Evolutionary conservation across 179 eudicot genomes (phyloP).

Genomic region (Dionaea muscipula): DNA sequence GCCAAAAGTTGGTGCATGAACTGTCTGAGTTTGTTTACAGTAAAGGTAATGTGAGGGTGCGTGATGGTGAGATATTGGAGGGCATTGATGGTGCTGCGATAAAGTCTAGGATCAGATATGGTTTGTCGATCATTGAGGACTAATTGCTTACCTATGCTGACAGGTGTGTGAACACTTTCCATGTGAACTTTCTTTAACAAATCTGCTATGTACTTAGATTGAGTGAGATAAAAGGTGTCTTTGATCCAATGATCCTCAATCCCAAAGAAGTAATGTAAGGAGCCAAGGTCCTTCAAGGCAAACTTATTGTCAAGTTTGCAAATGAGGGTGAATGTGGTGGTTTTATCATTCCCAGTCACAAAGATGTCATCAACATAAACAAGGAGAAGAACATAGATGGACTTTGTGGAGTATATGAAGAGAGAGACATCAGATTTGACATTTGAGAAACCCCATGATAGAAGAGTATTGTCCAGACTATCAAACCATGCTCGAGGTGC

Average conservation of each 20-base stretch:
- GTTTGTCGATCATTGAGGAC: not conserved
- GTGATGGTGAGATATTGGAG: constrained; percentile 1
- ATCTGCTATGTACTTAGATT: not conserved
- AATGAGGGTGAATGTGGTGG: not conserved
- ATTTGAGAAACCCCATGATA: not conserved
- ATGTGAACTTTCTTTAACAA: not conserved
- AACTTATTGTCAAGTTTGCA: not conserved
- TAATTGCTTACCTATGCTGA: not conserved
- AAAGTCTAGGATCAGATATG: not conserved
- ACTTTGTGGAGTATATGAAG: not conserved
- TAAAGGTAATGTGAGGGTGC: not conserved
- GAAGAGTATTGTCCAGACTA: not conserved
- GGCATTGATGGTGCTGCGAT: not conserved
- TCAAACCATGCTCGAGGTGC: not conserved
- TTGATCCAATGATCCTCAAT: not conserved
- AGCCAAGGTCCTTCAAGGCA: not conserved
- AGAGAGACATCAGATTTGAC: not conserved
- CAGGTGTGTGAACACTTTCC: not conserved
- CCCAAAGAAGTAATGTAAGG: not conserved
- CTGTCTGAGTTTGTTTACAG: not conserved
- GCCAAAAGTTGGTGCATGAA: not conserved
- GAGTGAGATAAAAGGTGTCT: no score
- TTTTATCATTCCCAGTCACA: not conserved
- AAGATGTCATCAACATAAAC: not conserved
- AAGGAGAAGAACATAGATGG: not conserved